These are phyloP conservation scores for Tulasnella calospora DNA, from an alignment of 768 basidiomycete genomes.

Conservation along the genomic window DNA sequence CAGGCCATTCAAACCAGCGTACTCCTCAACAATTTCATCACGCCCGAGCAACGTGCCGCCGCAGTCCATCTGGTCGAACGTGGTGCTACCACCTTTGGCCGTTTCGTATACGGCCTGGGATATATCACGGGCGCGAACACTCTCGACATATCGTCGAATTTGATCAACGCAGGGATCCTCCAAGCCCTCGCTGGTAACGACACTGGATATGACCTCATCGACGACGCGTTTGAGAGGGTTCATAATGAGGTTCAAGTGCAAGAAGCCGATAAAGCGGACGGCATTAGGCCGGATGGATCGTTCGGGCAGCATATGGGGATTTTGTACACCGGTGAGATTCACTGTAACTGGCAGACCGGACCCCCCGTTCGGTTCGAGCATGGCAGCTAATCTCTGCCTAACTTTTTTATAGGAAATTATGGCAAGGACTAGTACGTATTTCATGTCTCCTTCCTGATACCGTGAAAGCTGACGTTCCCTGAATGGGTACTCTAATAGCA, in stretches of 20 bases:
- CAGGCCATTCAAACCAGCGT: constrained; percentile 56
- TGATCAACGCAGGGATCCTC: constrained; percentile 17
- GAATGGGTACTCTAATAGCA: constrained; percentile 36
- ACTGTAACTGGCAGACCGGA: not conserved
- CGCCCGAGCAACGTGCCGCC: constrained; percentile 28
- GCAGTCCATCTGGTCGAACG: constrained; percentile 52
- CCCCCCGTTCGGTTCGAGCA: not conserved
- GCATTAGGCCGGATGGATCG: constrained; percentile 48
- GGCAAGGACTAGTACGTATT: constrained; percentile 48
- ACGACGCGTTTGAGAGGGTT: constrained; percentile 48
- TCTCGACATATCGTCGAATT: constrained; percentile 23
- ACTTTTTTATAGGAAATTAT: constrained; percentile 58
- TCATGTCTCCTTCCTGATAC: not conserved
- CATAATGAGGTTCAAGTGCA: constrained; percentile 55
- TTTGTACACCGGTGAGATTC: constrained; percentile 49
- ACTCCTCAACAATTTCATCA: constrained; percentile 44
- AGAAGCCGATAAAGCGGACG: constrained; percentile 50
- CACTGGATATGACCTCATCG: constrained; percentile 41
- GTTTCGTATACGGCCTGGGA: constrained; percentile 44
- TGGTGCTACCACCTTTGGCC: constrained; percentile 48
- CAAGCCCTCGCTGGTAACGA: constrained; percentile 24
- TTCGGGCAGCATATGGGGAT: constrained; percentile 57
- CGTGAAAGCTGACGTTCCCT: not conserved
- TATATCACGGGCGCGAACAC: constrained; percentile 36
- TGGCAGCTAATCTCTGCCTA: constrained; percentile 35